Base-by-base conservation (phyloP, 2,329 filamentous ascomycete species). In the Diaporthe destruens region DNA sequence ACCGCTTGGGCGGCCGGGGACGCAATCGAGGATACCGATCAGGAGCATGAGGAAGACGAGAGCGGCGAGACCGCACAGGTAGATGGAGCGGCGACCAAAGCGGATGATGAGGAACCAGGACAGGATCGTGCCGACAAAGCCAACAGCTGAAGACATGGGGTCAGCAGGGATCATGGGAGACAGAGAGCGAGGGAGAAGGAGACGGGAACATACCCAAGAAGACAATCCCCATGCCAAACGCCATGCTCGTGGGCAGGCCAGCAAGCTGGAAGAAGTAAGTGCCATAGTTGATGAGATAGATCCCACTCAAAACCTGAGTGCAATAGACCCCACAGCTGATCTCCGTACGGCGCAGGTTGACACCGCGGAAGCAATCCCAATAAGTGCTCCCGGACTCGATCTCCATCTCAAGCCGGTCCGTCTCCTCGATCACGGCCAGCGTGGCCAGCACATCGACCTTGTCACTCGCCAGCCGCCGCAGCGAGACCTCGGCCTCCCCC, bases 251-350 rank as follows among this genome's bases (percentile, higher is more conserved):
- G 0, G 80, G 76, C 36, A 91, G 79, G 1, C 89, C 89, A 3
- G 88, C 89, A 76, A 89, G 86, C 74, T 87, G 81, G 76, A 91
- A 90, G 77, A 87, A 87, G 77, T 90, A 90, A 2, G 88, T 91
- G 0, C 88, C 90, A 75, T 91, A 93, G 71, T 88, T 88, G 61
- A 90, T 89, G 75, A 92, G 87, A 18, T 90, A 89, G 74, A 90
- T 89, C 32, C 91, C 90, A 67, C 87, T 89, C 2, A 92, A 82
- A 25, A 91, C 90, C 77, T 93, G 91, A 3, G 90, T 90, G 4
- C 88, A 86, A 83, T 91, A 92, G 8, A 90, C 89, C 79, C 91
- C 90, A 73, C 85, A 83, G 5, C 87, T 84, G 44, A 89, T 88
- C 77, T 89, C 87, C 0, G 87, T 89, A 25, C 87, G 84, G n/a